phyloP scores from a whole-genome alignment of 2,329 filamentous ascomycete species.

The Aspergillus luchuensis region DNA sequence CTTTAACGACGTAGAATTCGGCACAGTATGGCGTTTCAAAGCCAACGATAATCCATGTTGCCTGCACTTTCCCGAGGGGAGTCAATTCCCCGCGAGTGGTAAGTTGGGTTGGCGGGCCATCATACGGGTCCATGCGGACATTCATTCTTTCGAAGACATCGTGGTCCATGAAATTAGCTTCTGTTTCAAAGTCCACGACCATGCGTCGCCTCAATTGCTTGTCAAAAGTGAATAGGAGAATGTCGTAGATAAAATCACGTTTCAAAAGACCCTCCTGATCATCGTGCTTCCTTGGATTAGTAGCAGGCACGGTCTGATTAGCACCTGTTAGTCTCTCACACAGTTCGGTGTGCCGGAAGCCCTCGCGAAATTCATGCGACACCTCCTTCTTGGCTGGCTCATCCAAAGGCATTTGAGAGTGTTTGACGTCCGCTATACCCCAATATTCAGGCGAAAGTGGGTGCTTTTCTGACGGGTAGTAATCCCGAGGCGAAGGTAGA shows the following conservation, averaged over 20 bases:
- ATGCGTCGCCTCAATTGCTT: neutral
- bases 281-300: neutral
- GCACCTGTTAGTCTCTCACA: neutral
- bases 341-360: neutral
- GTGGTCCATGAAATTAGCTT: slow-evolving; percentile 2
- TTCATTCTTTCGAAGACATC: neutral
- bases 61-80: neutral
- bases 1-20: slow-evolving; percentile 1
- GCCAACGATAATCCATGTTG: neutral
- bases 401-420: neutral
- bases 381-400: neutral
- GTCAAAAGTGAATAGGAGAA: neutral
- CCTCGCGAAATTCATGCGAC: neutral
- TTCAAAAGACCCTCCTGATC: neutral
- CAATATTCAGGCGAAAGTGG: too few relatives aligned
- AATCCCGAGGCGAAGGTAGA: neutral
- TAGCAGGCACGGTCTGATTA: neutral
- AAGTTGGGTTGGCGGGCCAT: neutral
- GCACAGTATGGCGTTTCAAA: neutral
- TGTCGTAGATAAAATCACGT: slow-evolving; percentile 6
- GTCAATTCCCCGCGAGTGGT: neutral
- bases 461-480: neutral
- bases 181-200: slow-evolving; percentile 6
- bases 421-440: too few relatives aligned
- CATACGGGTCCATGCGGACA: neutral